Evolutionary conservation across 108 stramenopile genomes (phyloP), one percentile per base, ranked within the genome.

Genomic region (Skeletonema marinoi): DNA sequence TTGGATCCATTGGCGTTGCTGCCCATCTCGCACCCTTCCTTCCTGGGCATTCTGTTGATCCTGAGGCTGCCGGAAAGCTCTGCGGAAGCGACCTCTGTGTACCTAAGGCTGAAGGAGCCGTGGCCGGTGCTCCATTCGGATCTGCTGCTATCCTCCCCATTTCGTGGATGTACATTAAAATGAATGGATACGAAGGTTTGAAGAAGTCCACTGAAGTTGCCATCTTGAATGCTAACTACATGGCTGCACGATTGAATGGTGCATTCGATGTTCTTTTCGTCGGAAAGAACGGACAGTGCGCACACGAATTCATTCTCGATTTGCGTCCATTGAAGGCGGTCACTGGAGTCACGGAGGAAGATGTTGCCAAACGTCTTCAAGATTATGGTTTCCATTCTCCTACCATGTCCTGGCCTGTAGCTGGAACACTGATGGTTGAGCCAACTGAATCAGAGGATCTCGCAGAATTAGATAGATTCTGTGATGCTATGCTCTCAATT

Each of bases 111-210:
- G 84, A 74, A 10, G 90, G 93, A 12, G 94, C 95, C 8, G 86
- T 96, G 56, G 92, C 98, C 3, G 99, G 93, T n/a, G 98, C 99
- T 8, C 99, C 98, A 9, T 99, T 96, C 77, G 99, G 99, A 39
- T 97, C 97, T 58, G 97, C 99, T 3, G 93, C 96, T 39, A 99
- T 99, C 75, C 94, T 99, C 38, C 98, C 98, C 66, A 99, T 99
- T 75, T 97, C 98, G 2, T 99, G 98, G 98, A 98, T 99, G 98
- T 99, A 98, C 87, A 98, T 99, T 68, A 98, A 98, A 74, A 98
- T 99, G 98, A 87, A 97, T 60, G 98, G 98, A 32, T 87, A 89
- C 50, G 90, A 92, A 39, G 98, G 98, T 36, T 82, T 99, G 16
- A 93, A 89, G 78, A 78, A 87, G 59, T 89, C 97, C n/a, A 97